phyloP scores from a whole-genome alignment of 257 asterid species.

The Buddleja alternifolia region DNA sequence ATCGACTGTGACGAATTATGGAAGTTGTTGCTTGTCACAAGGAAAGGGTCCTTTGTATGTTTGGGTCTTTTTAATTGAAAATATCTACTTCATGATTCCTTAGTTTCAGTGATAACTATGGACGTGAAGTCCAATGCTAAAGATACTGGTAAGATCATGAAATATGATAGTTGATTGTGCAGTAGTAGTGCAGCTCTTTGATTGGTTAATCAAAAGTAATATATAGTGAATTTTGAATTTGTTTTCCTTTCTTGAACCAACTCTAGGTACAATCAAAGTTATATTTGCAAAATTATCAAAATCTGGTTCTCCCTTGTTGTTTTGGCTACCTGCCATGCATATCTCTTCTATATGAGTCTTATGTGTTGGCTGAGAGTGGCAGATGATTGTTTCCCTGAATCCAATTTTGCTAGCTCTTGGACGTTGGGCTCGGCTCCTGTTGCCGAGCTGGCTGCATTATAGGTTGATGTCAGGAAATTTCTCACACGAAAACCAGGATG shows the following conservation, averaged over 20 bases:
- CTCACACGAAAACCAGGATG: slow-evolving; percentile 92
- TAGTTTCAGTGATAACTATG: slow-evolving; percentile 63
- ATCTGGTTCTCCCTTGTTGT: slow-evolving; percentile 91
- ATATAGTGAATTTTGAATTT: background rate
- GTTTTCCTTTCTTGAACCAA: slow-evolving; percentile 14
- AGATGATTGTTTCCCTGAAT: slow-evolving; percentile 87
- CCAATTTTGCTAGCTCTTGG: slow-evolving; percentile 96
- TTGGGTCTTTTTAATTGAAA: slow-evolving; percentile 82
- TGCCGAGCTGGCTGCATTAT: slow-evolving; percentile 88
- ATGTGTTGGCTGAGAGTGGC: slow-evolving; percentile 98
- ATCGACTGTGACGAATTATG: slow-evolving; percentile 92
- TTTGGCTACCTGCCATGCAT: slow-evolving; percentile 91
- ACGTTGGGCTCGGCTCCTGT: slow-evolving; percentile 73
- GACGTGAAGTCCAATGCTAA: slow-evolving; percentile 56
- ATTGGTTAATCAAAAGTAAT: background rate
- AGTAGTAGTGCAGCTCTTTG: background rate
- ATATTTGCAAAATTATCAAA: slow-evolving; percentile 87
- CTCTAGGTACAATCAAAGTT: slow-evolving; percentile 78
- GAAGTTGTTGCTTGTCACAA: slow-evolving; percentile 84
- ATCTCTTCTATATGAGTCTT: slow-evolving; percentile 74
- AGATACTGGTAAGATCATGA: slow-evolving; percentile 50
- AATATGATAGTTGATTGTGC: background rate
- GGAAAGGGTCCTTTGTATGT: slow-evolving; percentile 78
- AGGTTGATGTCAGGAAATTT: slow-evolving; percentile 90
- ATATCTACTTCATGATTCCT: slow-evolving; percentile 86